A percentile compares a stretch with the other conserved stretches of the same genome.
These are phyloP conservation scores for Piper longum DNA, from an alignment of 164 flowering plant species.

Conservation along the genomic window DNA sequence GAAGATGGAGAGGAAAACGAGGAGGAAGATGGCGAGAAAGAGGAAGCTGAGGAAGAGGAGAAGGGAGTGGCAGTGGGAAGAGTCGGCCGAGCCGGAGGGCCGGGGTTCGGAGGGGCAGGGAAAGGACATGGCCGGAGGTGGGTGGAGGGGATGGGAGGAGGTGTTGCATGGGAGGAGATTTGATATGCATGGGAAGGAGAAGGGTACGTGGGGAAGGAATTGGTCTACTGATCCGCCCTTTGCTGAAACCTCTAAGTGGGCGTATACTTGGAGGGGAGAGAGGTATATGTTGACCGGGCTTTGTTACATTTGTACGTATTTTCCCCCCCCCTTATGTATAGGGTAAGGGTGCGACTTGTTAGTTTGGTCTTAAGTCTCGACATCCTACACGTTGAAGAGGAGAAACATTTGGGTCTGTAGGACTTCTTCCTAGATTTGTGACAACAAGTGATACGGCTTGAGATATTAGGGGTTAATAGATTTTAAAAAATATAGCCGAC, in stretches of 20 bases:
- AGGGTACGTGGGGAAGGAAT: constrained; percentile 12
- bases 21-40: constrained; percentile 57
- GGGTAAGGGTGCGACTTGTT: no score
- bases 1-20: constrained; percentile 57
- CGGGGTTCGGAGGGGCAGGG: constrained; percentile 15
- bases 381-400: no score
- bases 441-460: no score
- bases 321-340: not conserved
- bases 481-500: no score
- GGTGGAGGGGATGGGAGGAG: constrained; percentile 72
- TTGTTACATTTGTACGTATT: constrained; percentile 1
- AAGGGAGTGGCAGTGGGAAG: constrained; percentile 27
- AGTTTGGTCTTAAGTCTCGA: no score
- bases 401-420: no score
- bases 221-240: no score
- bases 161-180: constrained; percentile 79
- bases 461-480: no score
- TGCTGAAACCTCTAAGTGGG: constrained; percentile 9
- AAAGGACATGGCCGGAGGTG: constrained; percentile 7
- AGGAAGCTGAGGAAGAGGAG: no score
- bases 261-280: constrained; percentile 35
- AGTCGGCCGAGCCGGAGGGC: constrained; percentile 37
- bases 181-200: constrained; percentile 63
- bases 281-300: not conserved
- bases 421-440: no score